A percentile compares a stretch with the other conserved stretches of the same genome.
Conservation (phyloP, 179 eudicot species). For the Patellifolia procumbens region DNA sequence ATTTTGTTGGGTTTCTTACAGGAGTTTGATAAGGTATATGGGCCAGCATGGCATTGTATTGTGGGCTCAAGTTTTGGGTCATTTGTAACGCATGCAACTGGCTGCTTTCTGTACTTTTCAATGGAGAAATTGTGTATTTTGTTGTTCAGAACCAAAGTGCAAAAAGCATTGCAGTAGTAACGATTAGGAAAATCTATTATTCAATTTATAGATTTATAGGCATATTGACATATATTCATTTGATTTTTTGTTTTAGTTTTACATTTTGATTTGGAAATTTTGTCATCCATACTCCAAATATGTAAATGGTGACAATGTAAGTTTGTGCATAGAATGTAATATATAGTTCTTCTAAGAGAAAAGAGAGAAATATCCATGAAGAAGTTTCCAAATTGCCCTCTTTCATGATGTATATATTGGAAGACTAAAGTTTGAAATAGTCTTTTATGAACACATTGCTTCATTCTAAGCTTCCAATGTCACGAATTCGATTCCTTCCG, state of each 20-base stretch:
- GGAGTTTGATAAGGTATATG: conserved; percentile 87
- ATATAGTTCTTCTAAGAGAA: neutral
- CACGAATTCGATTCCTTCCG: too few relatives aligned
- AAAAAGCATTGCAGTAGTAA: conserved; percentile 36
- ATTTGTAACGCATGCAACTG: conserved; percentile 88
- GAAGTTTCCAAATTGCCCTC: too few relatives aligned
- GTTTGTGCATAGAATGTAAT: conserved; percentile 17
- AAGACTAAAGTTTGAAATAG: too few relatives aligned
- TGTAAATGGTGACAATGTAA: conserved; percentile 25
- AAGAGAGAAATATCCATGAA: too few relatives aligned
- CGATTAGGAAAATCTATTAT: neutral
- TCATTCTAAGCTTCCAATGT: too few relatives aligned
- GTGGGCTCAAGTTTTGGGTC: conserved; percentile 97
- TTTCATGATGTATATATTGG: too few relatives aligned
- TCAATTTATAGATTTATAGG: neutral
- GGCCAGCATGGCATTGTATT: conserved; percentile 97
- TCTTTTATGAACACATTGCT: too few relatives aligned
- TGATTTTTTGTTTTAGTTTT: neutral
- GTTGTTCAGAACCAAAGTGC: conserved; percentile 75
- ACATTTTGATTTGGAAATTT: neutral
- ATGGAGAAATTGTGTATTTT: conserved; percentile 74
- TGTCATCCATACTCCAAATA: neutral
- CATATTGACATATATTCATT: neutral
- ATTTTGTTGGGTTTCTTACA: conserved; percentile 31
- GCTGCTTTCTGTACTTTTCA: conserved; percentile 82